A percentile compares a stretch with the other conserved stretches of the same genome.
These are phyloP conservation scores for Coniosporium apollinis DNA, from an alignment of 495 filamentous ascomycete species.

Conservation along the genomic window DNA sequence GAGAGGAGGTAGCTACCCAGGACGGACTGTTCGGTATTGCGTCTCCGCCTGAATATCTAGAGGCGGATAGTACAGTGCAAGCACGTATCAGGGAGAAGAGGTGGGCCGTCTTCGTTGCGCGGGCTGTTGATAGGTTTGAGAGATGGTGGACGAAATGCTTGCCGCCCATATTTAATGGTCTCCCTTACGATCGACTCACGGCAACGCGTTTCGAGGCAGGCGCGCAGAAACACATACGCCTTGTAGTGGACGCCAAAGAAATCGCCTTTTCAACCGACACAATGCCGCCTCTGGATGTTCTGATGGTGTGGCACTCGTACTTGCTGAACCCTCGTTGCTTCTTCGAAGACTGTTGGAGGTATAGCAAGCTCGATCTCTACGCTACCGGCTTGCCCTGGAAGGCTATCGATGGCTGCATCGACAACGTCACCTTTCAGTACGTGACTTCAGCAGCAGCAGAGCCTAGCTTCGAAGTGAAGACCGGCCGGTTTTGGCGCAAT, in stretches of 20 bases:
- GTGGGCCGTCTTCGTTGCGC: conserved; percentile 60
- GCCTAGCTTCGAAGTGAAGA: conserved; percentile 31
- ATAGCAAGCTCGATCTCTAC: conserved; percentile 44
- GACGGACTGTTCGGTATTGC: conserved; percentile 50
- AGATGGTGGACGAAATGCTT: conserved; percentile 44
- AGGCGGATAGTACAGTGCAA: conserved; percentile 12
- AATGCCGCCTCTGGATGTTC: conserved; percentile 38
- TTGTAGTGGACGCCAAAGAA: conserved; percentile 2
- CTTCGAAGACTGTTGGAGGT: conserved; percentile 60
- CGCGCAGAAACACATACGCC: background rate
- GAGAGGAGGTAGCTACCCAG: conserved; percentile 43
- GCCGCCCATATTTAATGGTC: conserved; percentile 4
- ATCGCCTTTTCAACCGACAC: conserved; percentile 6
- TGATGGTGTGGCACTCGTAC: conserved; percentile 84
- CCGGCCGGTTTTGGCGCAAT: conserved; percentile 43
- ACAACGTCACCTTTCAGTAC: conserved; percentile 45
- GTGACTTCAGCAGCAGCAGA: conserved; percentile 30
- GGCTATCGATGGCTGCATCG: conserved; percentile 37
- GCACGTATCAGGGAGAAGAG: conserved; percentile 42
- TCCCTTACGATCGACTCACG: conserved; percentile 3
- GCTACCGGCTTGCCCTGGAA: conserved; percentile 55
- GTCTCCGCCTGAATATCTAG: conserved; percentile 30
- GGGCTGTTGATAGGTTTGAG: conserved; percentile 58
- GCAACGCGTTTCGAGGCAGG: conserved; percentile 1
- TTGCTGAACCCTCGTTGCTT: conserved; percentile 69